A percentile compares a stretch with the other conserved stretches of the same genome.
phyloP scores from a whole-genome alignment of 768 basidiomycete species.

The Postia placenta region DNA sequence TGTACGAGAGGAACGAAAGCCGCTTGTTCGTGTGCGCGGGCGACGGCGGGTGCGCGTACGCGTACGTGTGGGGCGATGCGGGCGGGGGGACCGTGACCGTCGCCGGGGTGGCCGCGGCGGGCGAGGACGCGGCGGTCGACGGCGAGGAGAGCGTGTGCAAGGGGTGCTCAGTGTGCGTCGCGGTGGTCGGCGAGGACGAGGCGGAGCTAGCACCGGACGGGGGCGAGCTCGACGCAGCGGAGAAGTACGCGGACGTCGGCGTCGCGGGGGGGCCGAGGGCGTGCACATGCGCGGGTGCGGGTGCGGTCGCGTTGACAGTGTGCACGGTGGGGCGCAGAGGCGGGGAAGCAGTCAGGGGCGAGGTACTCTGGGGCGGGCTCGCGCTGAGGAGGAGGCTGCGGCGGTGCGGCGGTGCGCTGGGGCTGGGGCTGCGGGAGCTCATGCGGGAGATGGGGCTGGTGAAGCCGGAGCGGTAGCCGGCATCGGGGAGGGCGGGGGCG shows the following conservation, averaged over 20 bases:
- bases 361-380: slow-evolving; percentile 16
- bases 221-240: slow-evolving; percentile 24
- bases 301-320: slow-evolving; percentile 12
- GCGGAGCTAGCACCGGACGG: slow-evolving; percentile 23
- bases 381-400: slow-evolving; percentile 30
- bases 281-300: slow-evolving; percentile 3
- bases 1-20: slow-evolving; percentile 85
- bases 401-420: slow-evolving; percentile 33
- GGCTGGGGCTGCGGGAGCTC: slow-evolving; percentile 66
- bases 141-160: slow-evolving; percentile 21
- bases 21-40: slow-evolving; percentile 55
- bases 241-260: slow-evolving; percentile 45
- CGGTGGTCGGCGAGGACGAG: slow-evolving; percentile 34
- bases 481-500: slow-evolving; percentile 39
- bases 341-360: slow-evolving; percentile 11
- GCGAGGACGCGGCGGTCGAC: no score
- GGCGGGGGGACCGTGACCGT: slow-evolving; percentile 19
- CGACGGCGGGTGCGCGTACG: slow-evolving; percentile 34
- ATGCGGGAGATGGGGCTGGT: slow-evolving; percentile 58
- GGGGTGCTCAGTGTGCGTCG: slow-evolving; percentile 26
- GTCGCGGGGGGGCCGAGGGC: slow-evolving; percentile 20
- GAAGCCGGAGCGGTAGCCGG: slow-evolving; percentile 44
- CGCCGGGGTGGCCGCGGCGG: no score
- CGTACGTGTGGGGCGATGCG: no score
- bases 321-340: slow-evolving; percentile 23